phyloP scores from a whole-genome alignment of 257 asterid species.

The Petunia secreta region DNA sequence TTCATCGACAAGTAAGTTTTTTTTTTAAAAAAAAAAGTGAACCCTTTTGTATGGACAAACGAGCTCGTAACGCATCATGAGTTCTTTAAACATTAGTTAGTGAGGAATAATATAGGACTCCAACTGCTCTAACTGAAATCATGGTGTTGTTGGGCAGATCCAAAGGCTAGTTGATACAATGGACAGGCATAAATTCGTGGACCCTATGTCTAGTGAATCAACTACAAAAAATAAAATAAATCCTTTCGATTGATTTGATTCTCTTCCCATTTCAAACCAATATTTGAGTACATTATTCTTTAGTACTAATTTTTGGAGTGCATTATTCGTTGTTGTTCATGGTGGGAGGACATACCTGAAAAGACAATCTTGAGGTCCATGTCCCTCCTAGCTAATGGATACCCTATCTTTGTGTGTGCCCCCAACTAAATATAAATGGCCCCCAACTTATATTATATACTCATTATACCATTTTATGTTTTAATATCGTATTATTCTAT shows the following conservation, averaged over 20 bases:
- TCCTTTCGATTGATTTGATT: neutral
- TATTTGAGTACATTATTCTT: neutral
- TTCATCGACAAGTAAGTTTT: no score
- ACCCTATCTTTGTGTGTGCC: neutral
- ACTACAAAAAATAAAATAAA: neutral
- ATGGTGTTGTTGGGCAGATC: neutral
- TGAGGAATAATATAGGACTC: neutral
- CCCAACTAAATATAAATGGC: neutral
- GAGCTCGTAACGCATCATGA: no score
- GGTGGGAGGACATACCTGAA: neutral
- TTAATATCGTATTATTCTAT: neutral
- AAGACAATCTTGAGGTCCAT: neutral
- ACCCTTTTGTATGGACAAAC: no score
- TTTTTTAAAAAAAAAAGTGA: no score
- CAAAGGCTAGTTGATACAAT: neutral
- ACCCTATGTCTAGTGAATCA: constrained; percentile 23
- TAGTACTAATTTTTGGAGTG: neutral
- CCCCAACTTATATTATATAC: neutral
- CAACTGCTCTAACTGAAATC: neutral
- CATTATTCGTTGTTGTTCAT: neutral
- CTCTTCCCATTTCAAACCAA: constrained; percentile 18
- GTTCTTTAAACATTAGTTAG: neutral
- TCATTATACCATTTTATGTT: neutral
- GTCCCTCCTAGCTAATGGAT: neutral
- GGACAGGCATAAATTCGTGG: neutral